Evolutionary conservation across 176 grass and related monocot species (phyloP).

Genomic region (Rhynchospora tenuis): DNA sequence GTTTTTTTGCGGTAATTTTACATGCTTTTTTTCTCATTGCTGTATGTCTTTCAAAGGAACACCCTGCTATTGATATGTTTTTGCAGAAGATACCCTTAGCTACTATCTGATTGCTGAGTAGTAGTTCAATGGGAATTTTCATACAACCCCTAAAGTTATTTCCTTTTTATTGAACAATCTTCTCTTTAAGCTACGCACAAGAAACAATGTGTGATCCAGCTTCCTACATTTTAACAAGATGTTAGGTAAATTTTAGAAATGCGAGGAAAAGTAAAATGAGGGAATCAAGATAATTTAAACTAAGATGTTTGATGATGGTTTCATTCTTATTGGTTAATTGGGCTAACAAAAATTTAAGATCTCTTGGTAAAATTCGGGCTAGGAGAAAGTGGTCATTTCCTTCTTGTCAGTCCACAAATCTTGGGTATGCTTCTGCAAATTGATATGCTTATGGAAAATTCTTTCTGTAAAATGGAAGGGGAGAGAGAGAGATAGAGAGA

Average conservation of each 20-base stretch:
- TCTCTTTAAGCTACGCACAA: neutral
- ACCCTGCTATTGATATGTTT: neutral
- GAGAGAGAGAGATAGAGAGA: neutral
- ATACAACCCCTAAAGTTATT: neutral
- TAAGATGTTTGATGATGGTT: neutral
- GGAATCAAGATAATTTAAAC: neutral
- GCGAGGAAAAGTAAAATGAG: neutral
- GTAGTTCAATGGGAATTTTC: neutral
- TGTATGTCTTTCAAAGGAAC: neutral
- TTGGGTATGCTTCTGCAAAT: neutral
- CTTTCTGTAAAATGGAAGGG: neutral
- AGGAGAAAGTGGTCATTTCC: neutral
- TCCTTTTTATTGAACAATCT: neutral
- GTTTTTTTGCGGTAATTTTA: conserved; percentile 90
- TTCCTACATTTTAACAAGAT: neutral
- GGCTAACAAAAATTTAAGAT: neutral
- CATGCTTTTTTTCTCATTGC: conserved; percentile 4
- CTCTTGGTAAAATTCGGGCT: neutral
- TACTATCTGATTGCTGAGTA: neutral
- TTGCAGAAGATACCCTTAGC: neutral
- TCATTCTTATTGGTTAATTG: neutral
- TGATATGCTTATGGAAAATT: neutral
- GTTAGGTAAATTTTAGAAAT: neutral
- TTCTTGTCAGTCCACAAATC: neutral
- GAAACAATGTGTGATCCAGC: neutral